These are phyloP conservation scores for Tephrocybe sp. DNA, from an alignment of 768 basidiomycete genomes.

Conservation along the genomic window DNA sequence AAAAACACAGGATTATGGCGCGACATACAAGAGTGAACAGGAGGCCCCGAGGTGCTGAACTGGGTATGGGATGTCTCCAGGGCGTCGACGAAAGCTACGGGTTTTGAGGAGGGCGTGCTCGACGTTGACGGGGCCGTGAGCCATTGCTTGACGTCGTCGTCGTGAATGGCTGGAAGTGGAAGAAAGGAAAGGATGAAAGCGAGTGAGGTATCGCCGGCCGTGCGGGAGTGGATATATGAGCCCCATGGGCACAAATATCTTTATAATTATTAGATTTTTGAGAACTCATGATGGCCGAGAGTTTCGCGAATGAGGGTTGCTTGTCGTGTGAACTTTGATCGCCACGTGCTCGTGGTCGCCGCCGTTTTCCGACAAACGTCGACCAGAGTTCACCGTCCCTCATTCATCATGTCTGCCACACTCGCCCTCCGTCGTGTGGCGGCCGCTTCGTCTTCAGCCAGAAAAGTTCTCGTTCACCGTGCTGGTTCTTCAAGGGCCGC, in stretches of 20 bases:
- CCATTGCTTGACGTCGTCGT: conserved; percentile 21
- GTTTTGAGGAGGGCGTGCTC: conserved; percentile 43
- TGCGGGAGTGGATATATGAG: conserved; percentile 9
- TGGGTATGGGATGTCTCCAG: conserved; percentile 57
- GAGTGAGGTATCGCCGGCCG: conserved; percentile 12
- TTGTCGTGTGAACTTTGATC: conserved; percentile 14
- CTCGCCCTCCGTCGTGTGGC: conserved; percentile 39
- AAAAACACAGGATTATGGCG: background rate
- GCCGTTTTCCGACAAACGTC: conserved; percentile 14
- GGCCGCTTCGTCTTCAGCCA: conserved; percentile 28
- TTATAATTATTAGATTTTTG: conserved; percentile 20
- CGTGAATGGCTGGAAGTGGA: background rate
- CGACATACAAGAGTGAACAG: conserved; percentile 55
- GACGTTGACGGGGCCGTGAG: conserved; percentile 33
- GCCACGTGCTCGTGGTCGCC: conserved; percentile 17
- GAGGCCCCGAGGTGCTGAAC: conserved; percentile 46
- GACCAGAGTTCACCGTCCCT: conserved; percentile 2
- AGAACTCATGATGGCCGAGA: conserved; percentile 29
- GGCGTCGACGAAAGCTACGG: conserved; percentile 39
- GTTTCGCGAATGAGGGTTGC: conserved; percentile 14
- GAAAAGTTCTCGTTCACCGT: conserved; percentile 16
- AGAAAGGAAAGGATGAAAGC: conserved; percentile 14
- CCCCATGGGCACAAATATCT: conserved; percentile 8
- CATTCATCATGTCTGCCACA: conserved; percentile 37
- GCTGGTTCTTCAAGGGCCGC: conserved; percentile 25